Evolutionary conservation across 2,329 filamentous ascomycete genomes (phyloP).

Genomic region (Fusarium lyarnte): DNA sequence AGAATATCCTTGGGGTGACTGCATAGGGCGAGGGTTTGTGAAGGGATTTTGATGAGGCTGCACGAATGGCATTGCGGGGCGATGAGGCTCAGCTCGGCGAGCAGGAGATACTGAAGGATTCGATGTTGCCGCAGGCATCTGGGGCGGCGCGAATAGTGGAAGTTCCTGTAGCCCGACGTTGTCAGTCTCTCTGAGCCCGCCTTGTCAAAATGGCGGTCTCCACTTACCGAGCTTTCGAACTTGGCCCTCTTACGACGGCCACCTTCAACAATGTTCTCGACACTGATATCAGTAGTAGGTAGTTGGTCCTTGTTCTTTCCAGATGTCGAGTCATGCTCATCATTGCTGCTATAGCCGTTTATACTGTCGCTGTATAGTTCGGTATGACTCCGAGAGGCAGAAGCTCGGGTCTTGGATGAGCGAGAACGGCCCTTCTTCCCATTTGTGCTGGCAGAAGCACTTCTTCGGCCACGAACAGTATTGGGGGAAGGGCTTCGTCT

Average conservation of each 20-base stretch:
- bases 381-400: constrained; percentile 56
- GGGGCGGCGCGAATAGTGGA: constrained; percentile 91
- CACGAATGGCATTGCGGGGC: constrained; percentile 79
- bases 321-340: constrained; percentile 76
- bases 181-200: constrained; percentile 42
- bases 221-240: constrained; percentile 93
- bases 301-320: constrained; percentile 85
- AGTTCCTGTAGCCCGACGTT: constrained; percentile 74
- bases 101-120: constrained; percentile 96
- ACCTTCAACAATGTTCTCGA: constrained; percentile 98
- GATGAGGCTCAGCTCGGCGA: constrained; percentile 77
- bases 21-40: constrained; percentile 77
- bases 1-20: constrained; percentile 82
- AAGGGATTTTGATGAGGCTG: constrained; percentile 83
- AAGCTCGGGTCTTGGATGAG: constrained; percentile 73
- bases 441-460: constrained; percentile 72
- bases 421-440: constrained; percentile 75
- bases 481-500: constrained; percentile 83
- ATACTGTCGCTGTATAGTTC: constrained; percentile 73
- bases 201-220: constrained; percentile 39
- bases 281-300: constrained; percentile 94
- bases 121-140: constrained; percentile 94
- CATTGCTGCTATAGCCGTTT: constrained; percentile 87
- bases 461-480: constrained; percentile 75
- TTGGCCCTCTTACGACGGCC: constrained; percentile 95